phyloP scores from a whole-genome alignment of 2,329 filamentous ascomycete species.

The Calonectria multiphialidica region DNA sequence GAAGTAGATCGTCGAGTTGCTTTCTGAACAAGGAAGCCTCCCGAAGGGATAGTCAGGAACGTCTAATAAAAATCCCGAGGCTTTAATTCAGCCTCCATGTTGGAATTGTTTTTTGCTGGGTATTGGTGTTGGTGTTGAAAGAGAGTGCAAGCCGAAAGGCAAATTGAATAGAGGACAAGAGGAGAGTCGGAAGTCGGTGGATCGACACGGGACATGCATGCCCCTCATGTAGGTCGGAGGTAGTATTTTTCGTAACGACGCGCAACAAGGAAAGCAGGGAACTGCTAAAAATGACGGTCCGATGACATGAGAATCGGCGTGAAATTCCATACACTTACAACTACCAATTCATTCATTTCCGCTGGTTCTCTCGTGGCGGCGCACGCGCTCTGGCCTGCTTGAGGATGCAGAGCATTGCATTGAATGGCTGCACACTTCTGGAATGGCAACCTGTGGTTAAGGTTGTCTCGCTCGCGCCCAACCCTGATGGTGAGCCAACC shows the following conservation, averaged over 20 bases:
- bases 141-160: not conserved
- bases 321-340: not conserved
- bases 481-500: conserved; percentile 11
- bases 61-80: conserved; percentile 28
- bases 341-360: not conserved
- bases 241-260: not conserved
- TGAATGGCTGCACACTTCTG: not conserved
- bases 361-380: not conserved
- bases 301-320: not conserved
- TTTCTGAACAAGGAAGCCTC: conserved; percentile 39
- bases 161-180: not conserved
- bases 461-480: not conserved
- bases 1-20: conserved; percentile 32
- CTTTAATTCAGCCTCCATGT: conserved; percentile 25
- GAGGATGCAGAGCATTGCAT: not conserved
- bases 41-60: conserved; percentile 43
- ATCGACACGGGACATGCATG: not conserved
- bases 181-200: not conserved
- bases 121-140: not conserved
- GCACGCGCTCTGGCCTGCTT: too few species aligned
- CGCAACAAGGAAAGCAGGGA: not conserved
- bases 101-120: not conserved
- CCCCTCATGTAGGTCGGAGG: not conserved
- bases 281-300: not conserved
- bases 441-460: not conserved